Conservation (phyloP, 768 basidiomycete genomes). For the Russula sp. region DNA sequence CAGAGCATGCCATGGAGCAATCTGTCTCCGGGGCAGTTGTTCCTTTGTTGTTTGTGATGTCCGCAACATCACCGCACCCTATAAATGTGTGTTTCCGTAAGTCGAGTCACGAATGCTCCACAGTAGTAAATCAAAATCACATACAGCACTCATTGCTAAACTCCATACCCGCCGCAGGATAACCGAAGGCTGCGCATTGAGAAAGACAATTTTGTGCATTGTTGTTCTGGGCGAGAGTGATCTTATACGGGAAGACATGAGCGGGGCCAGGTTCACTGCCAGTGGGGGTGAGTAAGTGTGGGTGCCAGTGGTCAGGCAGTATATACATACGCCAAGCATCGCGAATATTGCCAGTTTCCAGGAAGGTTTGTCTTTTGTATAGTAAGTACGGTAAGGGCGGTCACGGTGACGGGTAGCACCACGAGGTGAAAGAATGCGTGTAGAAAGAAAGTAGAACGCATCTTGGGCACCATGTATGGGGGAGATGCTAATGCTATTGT, state of each 20-base stretch:
- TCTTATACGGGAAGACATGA: slow-evolving; percentile 57
- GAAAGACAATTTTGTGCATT: slow-evolving; percentile 57
- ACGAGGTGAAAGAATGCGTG: too few relatives aligned
- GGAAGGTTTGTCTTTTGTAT: slow-evolving; percentile 53
- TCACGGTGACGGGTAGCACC: slow-evolving; percentile 15
- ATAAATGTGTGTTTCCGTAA: slow-evolving; percentile 2
- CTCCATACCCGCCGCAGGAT: slow-evolving; percentile 63
- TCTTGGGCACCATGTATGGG: too few relatives aligned
- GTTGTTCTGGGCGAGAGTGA: slow-evolving; percentile 55
- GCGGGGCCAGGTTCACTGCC: slow-evolving; percentile 42
- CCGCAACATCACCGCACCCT: slow-evolving; percentile 67
- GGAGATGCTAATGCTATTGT: not conserved
- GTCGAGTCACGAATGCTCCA: not conserved
- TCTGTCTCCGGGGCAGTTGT: slow-evolving; percentile 33
- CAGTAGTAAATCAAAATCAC: slow-evolving; percentile 42
- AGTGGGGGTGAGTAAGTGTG: not conserved
- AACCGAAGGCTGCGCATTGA: slow-evolving; percentile 68
- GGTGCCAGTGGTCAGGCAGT: not conserved
- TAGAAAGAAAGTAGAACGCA: not conserved
- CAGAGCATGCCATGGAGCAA: slow-evolving; percentile 53
- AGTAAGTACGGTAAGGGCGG: slow-evolving; percentile 52
- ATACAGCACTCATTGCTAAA: slow-evolving; percentile 69
- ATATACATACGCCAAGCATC: slow-evolving; percentile 53
- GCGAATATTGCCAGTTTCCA: slow-evolving; percentile 56
- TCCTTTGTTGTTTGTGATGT: slow-evolving; percentile 40